A percentile compares a stretch with the other conserved stretches of the same genome.
phyloP scores from a whole-genome alignment of 352 stramenopile species.

The Phytophthora multivora region DNA sequence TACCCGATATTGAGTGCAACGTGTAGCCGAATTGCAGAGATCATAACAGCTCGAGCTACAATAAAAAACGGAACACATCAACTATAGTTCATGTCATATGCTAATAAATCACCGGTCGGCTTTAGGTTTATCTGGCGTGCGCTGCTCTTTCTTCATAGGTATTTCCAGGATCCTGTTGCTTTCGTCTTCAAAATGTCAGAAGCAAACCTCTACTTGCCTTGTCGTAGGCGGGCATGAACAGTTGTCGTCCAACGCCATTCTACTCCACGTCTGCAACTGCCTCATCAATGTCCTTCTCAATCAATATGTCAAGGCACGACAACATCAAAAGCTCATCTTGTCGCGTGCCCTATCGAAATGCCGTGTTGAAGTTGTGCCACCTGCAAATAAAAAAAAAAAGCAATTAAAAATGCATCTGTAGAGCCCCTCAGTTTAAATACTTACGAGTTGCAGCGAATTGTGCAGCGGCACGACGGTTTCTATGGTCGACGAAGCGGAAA shows the following conservation, averaged over 20 bases:
- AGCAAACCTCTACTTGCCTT: constrained; percentile 11
- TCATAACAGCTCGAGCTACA: not conserved
- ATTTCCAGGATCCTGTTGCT: constrained; percentile 4
- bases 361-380: constrained; percentile 60
- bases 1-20: not conserved
- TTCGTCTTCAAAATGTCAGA: constrained; percentile 28
- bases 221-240: constrained; percentile 6
- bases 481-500: constrained; percentile 73
- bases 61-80: not conserved
- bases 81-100: constrained; percentile 13
- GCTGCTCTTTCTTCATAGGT: not conserved
- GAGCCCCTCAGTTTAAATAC: constrained; percentile 25
- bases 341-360: constrained; percentile 53
- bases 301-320: not conserved
- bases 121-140: constrained; percentile 13
- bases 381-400: constrained; percentile 18
- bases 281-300: not conserved
- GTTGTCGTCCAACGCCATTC: not conserved
- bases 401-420: not conserved
- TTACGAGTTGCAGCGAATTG: constrained; percentile 68
- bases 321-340: constrained; percentile 27
- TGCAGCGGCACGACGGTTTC: constrained; percentile 75
- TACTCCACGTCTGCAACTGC: not conserved
- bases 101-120: constrained; percentile 35
- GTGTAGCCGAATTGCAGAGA: not conserved